Percentiles rank a stretch among this genome's conserved stretches.
phyloP scores from a whole-genome alignment of 257 asterid genomes.

The Solanum rostratum region DNA sequence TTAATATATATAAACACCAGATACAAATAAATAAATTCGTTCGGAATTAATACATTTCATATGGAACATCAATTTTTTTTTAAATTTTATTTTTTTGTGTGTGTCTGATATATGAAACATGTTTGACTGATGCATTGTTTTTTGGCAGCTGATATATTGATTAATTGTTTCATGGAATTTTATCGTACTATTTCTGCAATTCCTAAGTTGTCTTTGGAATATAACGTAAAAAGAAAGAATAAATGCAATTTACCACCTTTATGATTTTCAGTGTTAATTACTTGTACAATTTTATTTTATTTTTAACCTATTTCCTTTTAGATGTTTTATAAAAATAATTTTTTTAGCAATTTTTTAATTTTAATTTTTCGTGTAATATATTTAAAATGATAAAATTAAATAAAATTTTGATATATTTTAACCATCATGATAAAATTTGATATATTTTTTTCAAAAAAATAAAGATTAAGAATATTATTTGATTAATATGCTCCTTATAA shows the following conservation, averaged over 20 bases:
- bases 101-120: background rate
- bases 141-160: background rate
- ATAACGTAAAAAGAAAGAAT: background rate
- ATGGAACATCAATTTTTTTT: too few species aligned
- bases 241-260: background rate
- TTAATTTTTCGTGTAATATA: too few species aligned
- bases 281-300: background rate
- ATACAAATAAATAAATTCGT: background rate
- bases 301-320: too few species aligned
- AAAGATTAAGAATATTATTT: too few species aligned
- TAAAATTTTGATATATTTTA: too few species aligned
- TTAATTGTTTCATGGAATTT: background rate
- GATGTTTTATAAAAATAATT: too few species aligned
- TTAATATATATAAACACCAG: background rate
- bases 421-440: too few species aligned
- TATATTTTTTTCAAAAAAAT: too few species aligned
- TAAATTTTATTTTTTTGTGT: too few species aligned
- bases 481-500: too few species aligned
- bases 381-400: too few species aligned
- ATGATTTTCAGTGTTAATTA: background rate
- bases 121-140: background rate
- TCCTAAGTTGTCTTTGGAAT: background rate
- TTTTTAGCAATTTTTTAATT: too few species aligned
- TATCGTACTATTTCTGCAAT: background rate
- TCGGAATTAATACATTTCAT: background rate